Percentiles rank a stretch among this genome's conserved stretches.
These are phyloP conservation scores for Quercus phellos DNA, from an alignment of 331 rosid genomes.

Conservation along the genomic window DNA sequence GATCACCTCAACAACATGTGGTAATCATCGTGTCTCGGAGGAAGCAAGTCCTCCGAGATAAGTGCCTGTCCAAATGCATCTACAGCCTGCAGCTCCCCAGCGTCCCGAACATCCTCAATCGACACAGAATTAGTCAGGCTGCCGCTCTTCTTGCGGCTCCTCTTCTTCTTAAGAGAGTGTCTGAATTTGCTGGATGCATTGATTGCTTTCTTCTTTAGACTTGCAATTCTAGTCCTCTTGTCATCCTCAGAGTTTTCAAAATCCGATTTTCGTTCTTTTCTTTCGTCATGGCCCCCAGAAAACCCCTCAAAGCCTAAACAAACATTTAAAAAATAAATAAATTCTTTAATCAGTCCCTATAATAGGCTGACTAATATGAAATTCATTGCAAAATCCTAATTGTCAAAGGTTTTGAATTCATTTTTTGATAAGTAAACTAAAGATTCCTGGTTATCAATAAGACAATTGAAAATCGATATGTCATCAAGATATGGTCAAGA, in stretches of 20 bases:
- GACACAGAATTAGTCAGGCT: conserved; percentile 43
- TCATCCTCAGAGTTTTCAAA: conserved; percentile 80
- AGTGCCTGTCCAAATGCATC: conserved; percentile 70
- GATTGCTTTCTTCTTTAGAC: conserved; percentile 72
- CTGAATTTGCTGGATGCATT: conserved; percentile 81
- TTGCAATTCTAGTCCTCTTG: conserved; percentile 59
- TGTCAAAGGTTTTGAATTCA: not conserved
- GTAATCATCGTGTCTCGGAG: conserved; percentile 67
- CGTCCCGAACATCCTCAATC: conserved; percentile 83
- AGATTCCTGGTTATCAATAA: too few relatives aligned
- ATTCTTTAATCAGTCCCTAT: not conserved
- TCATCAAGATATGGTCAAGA: too few relatives aligned
- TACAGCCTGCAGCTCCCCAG: conserved; percentile 69
- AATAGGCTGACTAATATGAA: not conserved
- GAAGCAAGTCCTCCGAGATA: conserved; percentile 56
- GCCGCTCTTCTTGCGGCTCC: conserved; percentile 45
- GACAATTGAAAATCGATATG: too few relatives aligned
- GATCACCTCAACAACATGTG: conserved; percentile 74
- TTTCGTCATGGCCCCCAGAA: conserved; percentile 59
- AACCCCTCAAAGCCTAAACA: conserved; percentile 71
- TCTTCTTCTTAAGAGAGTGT: conserved; percentile 72
- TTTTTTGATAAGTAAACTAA: too few relatives aligned
- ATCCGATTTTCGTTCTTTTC: conserved; percentile 69
- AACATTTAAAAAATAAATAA: not conserved
- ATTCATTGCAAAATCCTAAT: not conserved